phyloP scores from a whole-genome alignment of 2,329 filamentous ascomycete genomes.

The Botryosphaeria agaves region DNA sequence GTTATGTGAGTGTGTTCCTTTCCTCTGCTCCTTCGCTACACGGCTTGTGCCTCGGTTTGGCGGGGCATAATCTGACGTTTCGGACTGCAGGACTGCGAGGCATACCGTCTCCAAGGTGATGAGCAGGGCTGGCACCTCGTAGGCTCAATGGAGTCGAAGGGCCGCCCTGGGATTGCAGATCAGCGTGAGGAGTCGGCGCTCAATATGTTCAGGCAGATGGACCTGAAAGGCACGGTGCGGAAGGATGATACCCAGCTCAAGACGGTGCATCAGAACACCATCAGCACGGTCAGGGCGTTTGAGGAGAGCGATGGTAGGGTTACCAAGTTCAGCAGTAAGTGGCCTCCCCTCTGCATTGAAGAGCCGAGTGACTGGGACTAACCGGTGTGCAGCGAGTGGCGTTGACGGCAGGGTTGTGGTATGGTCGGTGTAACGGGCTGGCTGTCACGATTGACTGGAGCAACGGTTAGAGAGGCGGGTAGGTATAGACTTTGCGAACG shows the following conservation, averaged over 20 bases:
- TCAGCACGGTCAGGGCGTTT: conserved; percentile 67
- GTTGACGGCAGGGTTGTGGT: conserved; percentile 31
- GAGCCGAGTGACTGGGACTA: not conserved
- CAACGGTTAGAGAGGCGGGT: no score
- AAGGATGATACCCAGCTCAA: conserved; percentile 89
- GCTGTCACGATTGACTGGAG: no score
- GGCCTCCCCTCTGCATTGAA: conserved; percentile 1
- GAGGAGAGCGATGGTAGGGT: conserved; percentile 47
- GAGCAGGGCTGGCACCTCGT: conserved; percentile 68
- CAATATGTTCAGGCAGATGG: conserved; percentile 99
- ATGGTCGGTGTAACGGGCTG: conserved; percentile 23
- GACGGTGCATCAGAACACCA: conserved; percentile 93
- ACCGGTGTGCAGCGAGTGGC: conserved; percentile 15
- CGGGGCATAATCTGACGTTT: no score
- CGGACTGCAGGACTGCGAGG: conserved; percentile 55
- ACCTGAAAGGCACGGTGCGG: conserved; percentile 70
- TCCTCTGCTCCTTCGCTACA: no score
- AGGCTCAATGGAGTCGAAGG: conserved; percentile 65
- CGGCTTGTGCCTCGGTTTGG: no score
- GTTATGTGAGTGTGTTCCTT: conserved; percentile 58
- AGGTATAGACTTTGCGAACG: no score
- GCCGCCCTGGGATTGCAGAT: conserved; percentile 38
- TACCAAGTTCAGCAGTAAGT: conserved; percentile 75
- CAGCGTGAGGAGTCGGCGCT: conserved; percentile 78
- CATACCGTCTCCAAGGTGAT: conserved; percentile 71